A percentile compares a stretch with the other conserved stretches of the same genome.
Evolutionary conservation across 2,329 filamentous ascomycete species (phyloP).

Genomic region (Exutisphaerella laricina): DNA sequence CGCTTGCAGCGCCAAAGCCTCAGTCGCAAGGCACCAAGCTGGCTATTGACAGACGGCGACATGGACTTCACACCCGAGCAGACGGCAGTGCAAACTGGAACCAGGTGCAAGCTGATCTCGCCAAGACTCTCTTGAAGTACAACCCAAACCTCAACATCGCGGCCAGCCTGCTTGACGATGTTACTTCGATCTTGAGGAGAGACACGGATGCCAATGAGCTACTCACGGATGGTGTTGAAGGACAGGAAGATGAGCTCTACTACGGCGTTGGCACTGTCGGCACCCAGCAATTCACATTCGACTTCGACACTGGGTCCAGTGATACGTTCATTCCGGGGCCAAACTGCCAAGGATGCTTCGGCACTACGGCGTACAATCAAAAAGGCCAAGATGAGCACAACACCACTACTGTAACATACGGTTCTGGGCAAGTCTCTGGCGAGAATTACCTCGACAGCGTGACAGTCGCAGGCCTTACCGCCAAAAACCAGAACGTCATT

Average conservation of each 20-base stretch:
- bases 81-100: constrained; percentile 14
- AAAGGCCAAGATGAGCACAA: constrained; percentile 20
- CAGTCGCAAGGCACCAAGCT: constrained; percentile 9
- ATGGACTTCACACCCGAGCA: constrained; percentile 8
- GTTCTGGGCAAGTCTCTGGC: constrained; percentile 21
- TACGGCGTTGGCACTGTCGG: constrained; percentile 16
- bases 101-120: background rate
- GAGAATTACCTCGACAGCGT: constrained; percentile 27
- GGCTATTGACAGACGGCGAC: constrained; percentile 8
- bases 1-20: constrained; percentile 18
- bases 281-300: constrained; percentile 18
- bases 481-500: constrained; percentile 23
- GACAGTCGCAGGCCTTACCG: constrained; percentile 22
- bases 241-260: constrained; percentile 17
- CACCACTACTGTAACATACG: constrained; percentile 25
- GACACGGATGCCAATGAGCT: constrained; percentile 10
- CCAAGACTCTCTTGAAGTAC: background rate
- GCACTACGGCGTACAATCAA: constrained; percentile 21
- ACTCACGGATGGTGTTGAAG: constrained; percentile 15
- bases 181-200: constrained; percentile 12
- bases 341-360: constrained; percentile 19
- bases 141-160: constrained; percentile 20
- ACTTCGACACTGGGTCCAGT: constrained; percentile 25
- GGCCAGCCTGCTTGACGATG: background rate
- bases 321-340: constrained; percentile 25